These are phyloP conservation scores for Protoeuglena noctilucae DNA, from an alignment of 139 green algal species.

Conservation along the genomic window DNA sequence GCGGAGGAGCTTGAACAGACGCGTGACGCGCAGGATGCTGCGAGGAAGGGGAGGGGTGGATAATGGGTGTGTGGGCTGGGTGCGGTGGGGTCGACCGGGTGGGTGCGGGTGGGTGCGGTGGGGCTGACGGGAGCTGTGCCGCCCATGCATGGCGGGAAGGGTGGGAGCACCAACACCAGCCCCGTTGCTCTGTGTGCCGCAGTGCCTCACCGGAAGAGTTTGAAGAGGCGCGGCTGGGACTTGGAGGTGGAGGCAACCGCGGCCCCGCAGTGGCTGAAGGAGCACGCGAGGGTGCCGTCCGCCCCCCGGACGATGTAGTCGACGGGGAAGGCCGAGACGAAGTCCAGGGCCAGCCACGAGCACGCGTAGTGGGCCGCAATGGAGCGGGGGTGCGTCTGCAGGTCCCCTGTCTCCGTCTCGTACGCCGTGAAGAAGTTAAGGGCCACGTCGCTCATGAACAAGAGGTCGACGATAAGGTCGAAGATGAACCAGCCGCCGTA, in stretches of 20 bases:
- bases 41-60: background rate
- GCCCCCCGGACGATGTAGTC: conserved; percentile 1
- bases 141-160: conserved; percentile 1
- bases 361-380: conserved; percentile 6
- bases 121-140: background rate
- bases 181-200: background rate
- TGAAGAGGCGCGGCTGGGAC: too few relatives aligned
- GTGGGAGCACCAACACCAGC: background rate
- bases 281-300: conserved; percentile 4
- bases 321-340: conserved; percentile 3
- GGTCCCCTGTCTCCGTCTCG: conserved; percentile 4
- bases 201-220: conserved; percentile 1
- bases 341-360: conserved; percentile 8
- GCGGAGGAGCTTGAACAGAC: conserved; percentile 10
- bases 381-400: background rate
- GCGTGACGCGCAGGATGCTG: conserved; percentile 7
- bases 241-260: too few relatives aligned
- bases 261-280: background rate
- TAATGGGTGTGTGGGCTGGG: background rate
- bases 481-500: conserved; percentile 1
- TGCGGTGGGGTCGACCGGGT: background rate
- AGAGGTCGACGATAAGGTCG: conserved; percentile 9
- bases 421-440: conserved; percentile 12
- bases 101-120: background rate
- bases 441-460: conserved; percentile 6